Percentiles rank a stretch among this genome's conserved stretches.
Conservation (phyloP, 495 filamentous ascomycete genomes). For the Annulohypoxylon nitens region DNA sequence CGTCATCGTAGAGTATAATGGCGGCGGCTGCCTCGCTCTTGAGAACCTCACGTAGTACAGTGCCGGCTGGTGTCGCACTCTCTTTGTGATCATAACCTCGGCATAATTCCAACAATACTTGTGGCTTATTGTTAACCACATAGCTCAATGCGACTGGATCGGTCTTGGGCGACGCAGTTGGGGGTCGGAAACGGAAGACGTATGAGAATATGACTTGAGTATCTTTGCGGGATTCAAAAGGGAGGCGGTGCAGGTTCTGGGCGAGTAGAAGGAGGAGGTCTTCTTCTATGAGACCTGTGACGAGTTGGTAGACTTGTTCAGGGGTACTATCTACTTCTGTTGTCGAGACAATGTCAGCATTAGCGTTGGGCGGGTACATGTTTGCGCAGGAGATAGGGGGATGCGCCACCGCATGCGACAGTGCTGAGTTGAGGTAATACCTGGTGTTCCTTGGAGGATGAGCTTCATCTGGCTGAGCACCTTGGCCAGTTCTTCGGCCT, state of each 20-base stretch:
- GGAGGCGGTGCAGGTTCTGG: slow-evolving; percentile 79
- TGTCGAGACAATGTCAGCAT: background rate
- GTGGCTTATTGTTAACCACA: slow-evolving; percentile 84
- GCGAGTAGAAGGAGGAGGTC: slow-evolving; percentile 88
- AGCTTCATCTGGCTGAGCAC: slow-evolving; percentile 85
- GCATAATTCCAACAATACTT: slow-evolving; percentile 89
- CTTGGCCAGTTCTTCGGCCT: slow-evolving; percentile 81
- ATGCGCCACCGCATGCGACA: slow-evolving; percentile 18
- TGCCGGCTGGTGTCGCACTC: slow-evolving; percentile 92
- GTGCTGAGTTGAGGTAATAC: slow-evolving; percentile 57
- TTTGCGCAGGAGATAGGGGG: slow-evolving; percentile 9
- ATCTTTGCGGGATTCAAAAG: slow-evolving; percentile 95
- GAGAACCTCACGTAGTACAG: slow-evolving; percentile 89
- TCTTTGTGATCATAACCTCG: slow-evolving; percentile 89
- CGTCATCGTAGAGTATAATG: slow-evolving; percentile 92
- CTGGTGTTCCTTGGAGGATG: slow-evolving; percentile 84
- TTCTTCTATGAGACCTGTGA: slow-evolving; percentile 84
- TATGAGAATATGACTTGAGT: slow-evolving; percentile 91
- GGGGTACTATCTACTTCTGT: slow-evolving; percentile 86
- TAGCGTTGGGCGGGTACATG: slow-evolving; percentile 18
- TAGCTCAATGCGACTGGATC: slow-evolving; percentile 88
- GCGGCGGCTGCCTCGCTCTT: slow-evolving; percentile 91
- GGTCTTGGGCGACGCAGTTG: slow-evolving; percentile 66
- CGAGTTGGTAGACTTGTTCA: slow-evolving; percentile 84
- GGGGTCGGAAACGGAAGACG: slow-evolving; percentile 82